Evolutionary conservation across 2,329 filamentous ascomycete genomes (phyloP), one percentile per base, ranked within the genome.

Genomic region (Ophiocordyceps camponoti-rufipedis): DNA sequence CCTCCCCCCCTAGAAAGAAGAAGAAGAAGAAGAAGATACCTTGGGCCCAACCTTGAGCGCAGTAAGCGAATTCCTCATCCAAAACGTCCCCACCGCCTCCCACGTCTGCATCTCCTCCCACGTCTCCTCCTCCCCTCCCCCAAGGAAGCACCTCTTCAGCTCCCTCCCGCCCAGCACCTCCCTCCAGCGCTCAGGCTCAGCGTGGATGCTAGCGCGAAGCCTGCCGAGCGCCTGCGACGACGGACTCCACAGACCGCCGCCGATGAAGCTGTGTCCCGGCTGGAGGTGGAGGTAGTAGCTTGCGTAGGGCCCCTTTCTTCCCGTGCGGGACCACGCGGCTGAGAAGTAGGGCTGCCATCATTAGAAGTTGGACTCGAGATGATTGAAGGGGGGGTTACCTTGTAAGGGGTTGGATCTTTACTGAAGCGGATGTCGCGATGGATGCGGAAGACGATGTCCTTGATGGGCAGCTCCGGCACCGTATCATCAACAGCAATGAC

Each of bases 281-380:
- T 89, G 76, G 51, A 85, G 72, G 59, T 94, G 86, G 18, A 94
- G 65, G 63, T 94, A 94, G 64, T 94, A 94, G 56, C 78, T 81
- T 7, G 87, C 87, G 61, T 91, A 93, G 10, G 83, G 80, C 0
- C 85, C 85, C 62, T 94, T 94, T 46, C 83, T 75, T 18, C 87
- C 87, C 0, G 86, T 93, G 18, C 87, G 79, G 47, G 84, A 91
- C 77, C 85, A 94, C 23, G 85, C 84, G 35, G 82, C 86, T 10
- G 82, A 84, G 62, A 88, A 94, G 63, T 88, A 77, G 45, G 85
- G 75, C 79, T 44, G 43, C 3, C 9, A 8, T 38, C n/a, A 5
- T 35, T 35, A 23, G 23, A 3, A 5, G 23, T 23, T 23, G 23
- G 3, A 5, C 23, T 23, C 3, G 23, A 5, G 23, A 5, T 3